A percentile compares a stretch with the other conserved stretches of the same genome.
Evolutionary conservation across 306 rosid species (phyloP).

Genomic region (Rubus parviflorus): DNA sequence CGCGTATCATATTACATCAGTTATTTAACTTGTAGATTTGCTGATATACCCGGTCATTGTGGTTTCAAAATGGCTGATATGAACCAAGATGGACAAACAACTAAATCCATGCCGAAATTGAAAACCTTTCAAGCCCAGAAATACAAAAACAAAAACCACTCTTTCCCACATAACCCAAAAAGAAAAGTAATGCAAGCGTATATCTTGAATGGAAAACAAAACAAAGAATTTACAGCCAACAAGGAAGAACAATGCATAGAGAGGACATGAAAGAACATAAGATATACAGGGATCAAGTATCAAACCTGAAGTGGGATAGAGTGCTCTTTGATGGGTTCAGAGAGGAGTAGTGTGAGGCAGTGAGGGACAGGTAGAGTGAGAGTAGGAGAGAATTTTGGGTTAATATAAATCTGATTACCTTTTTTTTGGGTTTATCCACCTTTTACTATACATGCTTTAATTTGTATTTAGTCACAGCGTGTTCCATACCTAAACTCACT

Average conservation of each 20-base stretch:
- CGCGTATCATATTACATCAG: not conserved
- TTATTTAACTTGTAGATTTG: not conserved
- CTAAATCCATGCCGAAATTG: constrained; percentile 19
- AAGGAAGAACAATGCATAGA: too few relatives aligned
- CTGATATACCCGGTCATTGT: not conserved
- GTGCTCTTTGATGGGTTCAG: not conserved
- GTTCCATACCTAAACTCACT: not conserved
- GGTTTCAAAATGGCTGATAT: not conserved
- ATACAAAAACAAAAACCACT: not conserved
- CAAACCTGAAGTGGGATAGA: constrained; percentile 12
- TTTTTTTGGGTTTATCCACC: too few relatives aligned
- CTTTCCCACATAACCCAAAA: constrained; percentile 5
- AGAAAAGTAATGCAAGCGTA: constrained; percentile 11
- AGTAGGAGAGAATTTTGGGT: not conserved
- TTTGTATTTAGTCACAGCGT: too few relatives aligned
- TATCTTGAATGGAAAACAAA: not conserved
- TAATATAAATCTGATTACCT: not conserved
- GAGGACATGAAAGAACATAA: not conserved
- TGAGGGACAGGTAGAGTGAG: constrained; percentile 11
- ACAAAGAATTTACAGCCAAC: not conserved
- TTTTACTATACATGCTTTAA: too few relatives aligned
- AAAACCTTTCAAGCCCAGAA: constrained; percentile 1
- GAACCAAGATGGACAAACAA: constrained; percentile 10
- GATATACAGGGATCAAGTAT: not conserved
- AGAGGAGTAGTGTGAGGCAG: not conserved